These are phyloP conservation scores for Colletotrichum cuscutae DNA, from an alignment of 2,329 filamentous ascomycete genomes.

Conservation along the genomic window DNA sequence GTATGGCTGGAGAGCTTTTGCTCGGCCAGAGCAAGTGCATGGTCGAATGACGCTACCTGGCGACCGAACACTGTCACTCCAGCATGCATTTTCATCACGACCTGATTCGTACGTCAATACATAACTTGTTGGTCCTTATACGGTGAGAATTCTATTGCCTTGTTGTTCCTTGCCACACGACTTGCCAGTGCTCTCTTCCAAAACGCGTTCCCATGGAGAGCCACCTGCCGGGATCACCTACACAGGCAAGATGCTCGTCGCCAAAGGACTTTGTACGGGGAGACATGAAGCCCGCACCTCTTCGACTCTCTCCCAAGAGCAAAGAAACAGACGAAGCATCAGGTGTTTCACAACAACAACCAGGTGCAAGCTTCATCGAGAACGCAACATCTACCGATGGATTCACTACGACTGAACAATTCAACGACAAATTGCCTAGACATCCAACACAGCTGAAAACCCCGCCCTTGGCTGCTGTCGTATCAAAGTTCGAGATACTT, in stretches of 20 bases:
- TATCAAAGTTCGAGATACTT: slow-evolving; percentile 26
- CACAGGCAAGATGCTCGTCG: neutral
- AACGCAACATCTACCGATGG: neutral
- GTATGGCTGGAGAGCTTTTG: too few species aligned
- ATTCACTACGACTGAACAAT: neutral
- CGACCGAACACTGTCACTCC: neutral
- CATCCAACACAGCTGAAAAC: neutral
- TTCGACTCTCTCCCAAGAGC: slow-evolving; percentile 5
- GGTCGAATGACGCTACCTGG: neutral
- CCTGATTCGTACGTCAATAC: neutral
- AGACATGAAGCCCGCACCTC: slow-evolving; percentile 1
- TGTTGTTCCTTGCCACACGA: neutral
- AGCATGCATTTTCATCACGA: neutral
- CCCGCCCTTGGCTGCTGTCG: slow-evolving; percentile 11
- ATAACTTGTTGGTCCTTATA: neutral
- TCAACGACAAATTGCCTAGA: neutral
- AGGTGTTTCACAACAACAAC: neutral
- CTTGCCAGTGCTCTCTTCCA: neutral
- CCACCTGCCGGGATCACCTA: slow-evolving; percentile 10
- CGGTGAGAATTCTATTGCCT: neutral
- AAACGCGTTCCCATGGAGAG: neutral
- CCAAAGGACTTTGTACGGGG: neutral
- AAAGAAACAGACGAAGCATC: neutral
- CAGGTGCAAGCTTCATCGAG: neutral
- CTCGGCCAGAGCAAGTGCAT: neutral